phyloP scores from a whole-genome alignment of 1,139 yeast genomes.

The Magnusiomyces suaveolens region DNA sequence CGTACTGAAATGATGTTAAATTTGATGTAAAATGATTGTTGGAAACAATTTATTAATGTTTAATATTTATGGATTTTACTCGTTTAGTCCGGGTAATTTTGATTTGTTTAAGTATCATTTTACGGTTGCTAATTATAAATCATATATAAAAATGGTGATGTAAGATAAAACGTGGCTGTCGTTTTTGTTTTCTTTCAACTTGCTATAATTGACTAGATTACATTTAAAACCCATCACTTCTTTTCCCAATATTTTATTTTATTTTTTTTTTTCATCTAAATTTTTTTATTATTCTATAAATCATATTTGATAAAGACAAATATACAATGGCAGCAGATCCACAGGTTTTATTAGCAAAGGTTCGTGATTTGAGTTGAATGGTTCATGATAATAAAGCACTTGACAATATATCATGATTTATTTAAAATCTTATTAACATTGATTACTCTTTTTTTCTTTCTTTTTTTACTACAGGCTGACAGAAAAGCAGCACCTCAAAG shows the following conservation, averaged over 20 bases:
- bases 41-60: too few species aligned
- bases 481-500: slow-evolving; percentile 59
- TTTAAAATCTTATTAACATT: not conserved
- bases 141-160: not conserved
- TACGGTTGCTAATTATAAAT: not conserved
- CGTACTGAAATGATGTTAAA: too few species aligned
- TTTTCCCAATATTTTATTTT: too few species aligned
- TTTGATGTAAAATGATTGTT: too few species aligned
- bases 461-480: slow-evolving; percentile 43
- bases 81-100: not conserved
- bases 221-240: not conserved
- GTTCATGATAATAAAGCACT: too few species aligned
- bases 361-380: slow-evolving; percentile 4
- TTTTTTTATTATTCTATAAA: not conserved
- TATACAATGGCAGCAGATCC: slow-evolving; percentile 24
- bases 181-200: not conserved
- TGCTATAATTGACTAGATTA: not conserved
- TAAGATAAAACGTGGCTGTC: not conserved
- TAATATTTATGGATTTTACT: too few species aligned
- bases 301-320: not conserved
- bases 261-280: not conserved
- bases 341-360: slow-evolving; percentile 22
- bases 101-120: not conserved
- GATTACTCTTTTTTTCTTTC: not conserved
- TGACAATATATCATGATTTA: not conserved